These are phyloP conservation scores for Sherardia arvensis DNA, from an alignment of 257 asterid genomes.

Conservation along the genomic window DNA sequence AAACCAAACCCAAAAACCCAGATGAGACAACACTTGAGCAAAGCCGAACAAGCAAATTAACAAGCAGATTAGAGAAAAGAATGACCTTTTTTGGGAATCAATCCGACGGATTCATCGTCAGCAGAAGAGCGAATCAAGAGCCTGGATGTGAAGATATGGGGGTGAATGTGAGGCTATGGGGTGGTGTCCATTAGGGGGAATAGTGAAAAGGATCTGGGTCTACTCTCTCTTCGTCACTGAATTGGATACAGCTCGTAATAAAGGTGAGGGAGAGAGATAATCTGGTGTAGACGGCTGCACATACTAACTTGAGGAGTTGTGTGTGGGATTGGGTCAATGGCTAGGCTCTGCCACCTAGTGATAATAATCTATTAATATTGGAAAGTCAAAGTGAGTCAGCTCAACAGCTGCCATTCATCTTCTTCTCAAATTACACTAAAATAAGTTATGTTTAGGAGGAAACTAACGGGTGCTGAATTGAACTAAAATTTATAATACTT, in stretches of 20 bases:
- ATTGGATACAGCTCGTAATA: slow-evolving; percentile 10
- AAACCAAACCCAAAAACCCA: slow-evolving; percentile 1
- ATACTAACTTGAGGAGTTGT: neutral
- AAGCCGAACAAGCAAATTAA: slow-evolving; percentile 4
- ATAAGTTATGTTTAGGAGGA: too few relatives aligned
- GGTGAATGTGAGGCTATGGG: neutral
- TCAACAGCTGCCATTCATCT: too few relatives aligned
- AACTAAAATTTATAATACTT: too few relatives aligned
- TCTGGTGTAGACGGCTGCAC: slow-evolving; percentile 10
- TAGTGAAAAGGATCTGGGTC: slow-evolving; percentile 10
- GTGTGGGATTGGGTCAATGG: too few relatives aligned
- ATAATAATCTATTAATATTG: too few relatives aligned
- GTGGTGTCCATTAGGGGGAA: slow-evolving; percentile 6
- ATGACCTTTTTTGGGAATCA: slow-evolving; percentile 9
- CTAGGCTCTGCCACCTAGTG: too few relatives aligned
- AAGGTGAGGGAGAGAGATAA: neutral
- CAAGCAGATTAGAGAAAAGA: slow-evolving; percentile 1
- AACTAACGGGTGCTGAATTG: too few relatives aligned
- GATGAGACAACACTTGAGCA: neutral
- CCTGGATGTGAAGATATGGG: neutral
- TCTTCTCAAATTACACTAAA: too few relatives aligned
- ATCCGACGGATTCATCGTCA: slow-evolving; percentile 7
- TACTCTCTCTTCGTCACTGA: slow-evolving; percentile 10
- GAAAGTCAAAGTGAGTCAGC: too few relatives aligned
- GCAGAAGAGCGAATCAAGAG: slow-evolving; percentile 1